Conservation (phyloP, 805 yeast species). For the Spathaspora boniae region DNA sequence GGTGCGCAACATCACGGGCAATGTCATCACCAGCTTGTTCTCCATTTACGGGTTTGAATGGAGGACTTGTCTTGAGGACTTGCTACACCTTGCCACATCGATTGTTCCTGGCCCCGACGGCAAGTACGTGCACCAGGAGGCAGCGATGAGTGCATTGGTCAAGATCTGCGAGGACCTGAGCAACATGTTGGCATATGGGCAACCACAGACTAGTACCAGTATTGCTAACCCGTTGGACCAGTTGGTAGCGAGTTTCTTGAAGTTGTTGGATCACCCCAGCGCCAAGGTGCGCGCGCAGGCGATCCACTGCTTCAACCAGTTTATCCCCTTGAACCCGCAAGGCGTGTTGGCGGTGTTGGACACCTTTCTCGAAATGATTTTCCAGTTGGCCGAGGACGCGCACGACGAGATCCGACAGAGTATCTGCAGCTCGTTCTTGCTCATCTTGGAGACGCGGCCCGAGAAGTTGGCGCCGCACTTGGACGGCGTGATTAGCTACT, state of each 20-base stretch:
- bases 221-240: slow-evolving; percentile 64
- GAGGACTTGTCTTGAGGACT: slow-evolving; percentile 70
- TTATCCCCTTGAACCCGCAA: slow-evolving; percentile 68
- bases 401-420: slow-evolving; percentile 62
- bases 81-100: slow-evolving; percentile 55
- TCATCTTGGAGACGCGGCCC: slow-evolving; percentile 71
- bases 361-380: slow-evolving; percentile 59
- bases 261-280: slow-evolving; percentile 37
- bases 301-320: slow-evolving; percentile 71
- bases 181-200: no score
- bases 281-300: slow-evolving; percentile 56
- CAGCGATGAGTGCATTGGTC: slow-evolving; percentile 75
- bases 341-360: slow-evolving; percentile 63
- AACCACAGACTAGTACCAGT: no score
- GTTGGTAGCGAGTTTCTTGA: slow-evolving; percentile 63
- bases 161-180: slow-evolving; percentile 95
- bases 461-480: slow-evolving; percentile 78
- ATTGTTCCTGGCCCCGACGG: slow-evolving; percentile 6
- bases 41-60: slow-evolving; percentile 67
- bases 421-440: slow-evolving; percentile 72
- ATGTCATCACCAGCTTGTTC: slow-evolving; percentile 80
- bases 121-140: slow-evolving; percentile 47
- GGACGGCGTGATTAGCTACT: slow-evolving; percentile 80
- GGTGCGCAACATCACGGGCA: slow-evolving; percentile 86
- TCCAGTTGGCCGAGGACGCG: slow-evolving; percentile 62